phyloP scores from a whole-genome alignment of 331 rosid genomes.

The Ulmus americana region DNA sequence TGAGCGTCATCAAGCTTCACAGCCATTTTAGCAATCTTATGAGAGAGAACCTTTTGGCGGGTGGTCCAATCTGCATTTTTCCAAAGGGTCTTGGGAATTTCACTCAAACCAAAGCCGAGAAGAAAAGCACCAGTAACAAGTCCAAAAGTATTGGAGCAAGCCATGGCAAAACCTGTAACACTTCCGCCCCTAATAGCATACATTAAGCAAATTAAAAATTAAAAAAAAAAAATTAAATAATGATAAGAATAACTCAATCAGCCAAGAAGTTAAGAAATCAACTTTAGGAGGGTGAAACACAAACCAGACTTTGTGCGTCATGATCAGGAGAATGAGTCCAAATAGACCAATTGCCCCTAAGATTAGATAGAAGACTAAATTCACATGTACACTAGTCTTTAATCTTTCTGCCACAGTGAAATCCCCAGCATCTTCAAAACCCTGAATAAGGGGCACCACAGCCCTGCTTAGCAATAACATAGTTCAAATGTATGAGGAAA shows the following conservation, averaged over 20 bases:
- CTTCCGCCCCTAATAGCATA: constrained; percentile 50
- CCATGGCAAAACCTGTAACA: constrained; percentile 89
- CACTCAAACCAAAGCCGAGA: constrained; percentile 92
- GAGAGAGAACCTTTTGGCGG: constrained; percentile 87
- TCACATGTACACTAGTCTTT: constrained; percentile 87
- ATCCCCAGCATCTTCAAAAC: constrained; percentile 98
- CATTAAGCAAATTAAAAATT: constrained; percentile 8
- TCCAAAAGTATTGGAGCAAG: constrained; percentile 92
- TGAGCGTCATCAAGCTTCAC: constrained; percentile 91
- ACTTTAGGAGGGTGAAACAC: constrained; percentile 31
- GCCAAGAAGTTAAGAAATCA: constrained; percentile 11
- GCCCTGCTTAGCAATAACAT: constrained; percentile 68
- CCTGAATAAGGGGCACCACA: constrained; percentile 99
- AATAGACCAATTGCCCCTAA: constrained; percentile 62
- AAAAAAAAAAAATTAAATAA: neutral
- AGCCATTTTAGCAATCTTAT: constrained; percentile 87
- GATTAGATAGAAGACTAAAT: constrained; percentile 72
- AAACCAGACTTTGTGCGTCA: constrained; percentile 59
- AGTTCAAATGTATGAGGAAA: constrained; percentile 38
- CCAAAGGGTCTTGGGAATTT: constrained; percentile 87
- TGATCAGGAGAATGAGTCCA: constrained; percentile 67
- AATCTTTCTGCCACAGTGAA: constrained; percentile 74
- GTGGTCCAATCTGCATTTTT: constrained; percentile 83
- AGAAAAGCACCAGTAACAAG: constrained; percentile 97
- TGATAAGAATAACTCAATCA: constrained; percentile 22